phyloP scores from a whole-genome alignment of 2,329 filamentous ascomycete species.

The Rugonectria rugulosa region DNA sequence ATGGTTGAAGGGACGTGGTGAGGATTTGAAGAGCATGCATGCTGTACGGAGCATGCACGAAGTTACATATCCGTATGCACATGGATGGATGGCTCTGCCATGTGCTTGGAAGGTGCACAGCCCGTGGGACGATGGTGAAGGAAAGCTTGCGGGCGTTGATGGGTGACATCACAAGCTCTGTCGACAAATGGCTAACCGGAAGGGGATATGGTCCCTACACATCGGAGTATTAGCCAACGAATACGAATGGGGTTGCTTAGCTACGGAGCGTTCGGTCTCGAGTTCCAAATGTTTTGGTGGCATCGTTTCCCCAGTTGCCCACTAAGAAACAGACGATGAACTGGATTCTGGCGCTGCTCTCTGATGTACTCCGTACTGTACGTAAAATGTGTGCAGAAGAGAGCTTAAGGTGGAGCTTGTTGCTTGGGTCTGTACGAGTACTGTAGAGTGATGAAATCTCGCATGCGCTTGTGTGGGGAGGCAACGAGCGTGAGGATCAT shows the following conservation, averaged over 20 bases:
- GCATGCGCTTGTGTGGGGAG: constrained; percentile 2
- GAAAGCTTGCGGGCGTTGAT: neutral
- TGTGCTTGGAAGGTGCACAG: too few species aligned
- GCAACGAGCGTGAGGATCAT: neutral
- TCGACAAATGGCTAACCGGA: too few species aligned
- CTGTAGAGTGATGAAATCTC: constrained; percentile 15
- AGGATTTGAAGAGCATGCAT: neutral
- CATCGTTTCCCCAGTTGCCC: too few species aligned
- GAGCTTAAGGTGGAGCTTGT: neutral
- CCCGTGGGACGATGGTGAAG: neutral
- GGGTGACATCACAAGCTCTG: neutral
- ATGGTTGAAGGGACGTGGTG: too few species aligned
- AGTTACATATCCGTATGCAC: too few species aligned
- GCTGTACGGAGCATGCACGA: too few species aligned
- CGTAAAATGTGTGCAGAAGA: neutral
- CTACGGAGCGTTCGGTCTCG: neutral
- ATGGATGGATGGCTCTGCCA: too few species aligned
- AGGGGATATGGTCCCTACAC: neutral
- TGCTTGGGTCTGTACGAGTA: neutral
- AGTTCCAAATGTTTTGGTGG: neutral
- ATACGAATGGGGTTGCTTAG: neutral
- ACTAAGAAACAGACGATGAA: neutral
- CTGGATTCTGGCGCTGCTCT: too few species aligned
- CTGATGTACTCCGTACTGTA: too few species aligned
- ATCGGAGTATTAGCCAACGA: neutral